Evolutionary conservation across 208 protist genomes (phyloP).

Genomic region (Trypanosoma cruzi): DNA sequence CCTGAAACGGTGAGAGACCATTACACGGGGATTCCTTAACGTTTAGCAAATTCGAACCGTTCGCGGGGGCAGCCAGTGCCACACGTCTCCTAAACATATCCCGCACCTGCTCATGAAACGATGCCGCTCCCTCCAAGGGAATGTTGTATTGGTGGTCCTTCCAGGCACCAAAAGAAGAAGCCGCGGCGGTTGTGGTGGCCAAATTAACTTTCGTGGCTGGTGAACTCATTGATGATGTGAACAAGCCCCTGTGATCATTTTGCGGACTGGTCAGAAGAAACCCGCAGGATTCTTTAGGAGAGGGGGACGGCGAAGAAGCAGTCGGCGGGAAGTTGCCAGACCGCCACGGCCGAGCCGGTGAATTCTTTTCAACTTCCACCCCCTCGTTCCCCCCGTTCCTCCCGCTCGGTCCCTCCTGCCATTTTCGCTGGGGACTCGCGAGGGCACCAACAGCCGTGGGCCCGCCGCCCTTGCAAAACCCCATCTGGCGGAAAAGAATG

Average conservation of each 20-base stretch:
- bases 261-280: background rate
- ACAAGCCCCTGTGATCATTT: background rate
- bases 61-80: background rate
- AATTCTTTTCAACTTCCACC: background rate
- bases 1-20: too few species aligned
- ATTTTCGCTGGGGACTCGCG: background rate
- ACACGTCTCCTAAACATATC: background rate
- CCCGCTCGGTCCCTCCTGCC: background rate
- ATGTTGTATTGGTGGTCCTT: slow-evolving; percentile 7
- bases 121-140: background rate
- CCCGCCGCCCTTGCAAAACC: background rate
- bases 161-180: background rate
- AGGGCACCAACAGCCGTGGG: background rate
- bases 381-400: background rate
- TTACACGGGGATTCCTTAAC: background rate
- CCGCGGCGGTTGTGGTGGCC: background rate
- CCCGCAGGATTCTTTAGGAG: background rate
- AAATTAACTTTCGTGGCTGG: background rate
- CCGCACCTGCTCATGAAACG: slow-evolving; percentile 5
- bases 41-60: background rate
- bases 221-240: background rate
- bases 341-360: background rate
- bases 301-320: background rate
- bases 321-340: background rate
- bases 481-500: background rate